Conservation (phyloP, 2,329 filamentous ascomycete genomes). For the Colletotrichum salicis region DNA sequence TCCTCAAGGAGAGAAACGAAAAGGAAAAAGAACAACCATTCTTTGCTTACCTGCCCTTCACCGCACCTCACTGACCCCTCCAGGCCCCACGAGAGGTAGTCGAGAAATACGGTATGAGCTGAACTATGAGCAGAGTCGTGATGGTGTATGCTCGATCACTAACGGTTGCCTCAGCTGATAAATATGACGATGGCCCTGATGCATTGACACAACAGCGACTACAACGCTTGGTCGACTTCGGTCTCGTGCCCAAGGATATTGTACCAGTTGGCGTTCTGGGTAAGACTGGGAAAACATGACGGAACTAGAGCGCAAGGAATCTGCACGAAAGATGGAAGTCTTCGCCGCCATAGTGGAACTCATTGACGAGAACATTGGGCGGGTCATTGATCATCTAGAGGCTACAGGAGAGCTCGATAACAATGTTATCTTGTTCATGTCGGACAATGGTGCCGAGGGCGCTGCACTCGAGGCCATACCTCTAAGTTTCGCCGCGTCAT, state of each 20-base stretch:
- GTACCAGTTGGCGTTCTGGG: slow-evolving; percentile 13
- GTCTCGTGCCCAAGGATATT: slow-evolving; percentile 48
- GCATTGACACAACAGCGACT: slow-evolving; percentile 56
- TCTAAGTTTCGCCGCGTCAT: neutral
- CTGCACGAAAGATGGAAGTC: slow-evolving; percentile 52
- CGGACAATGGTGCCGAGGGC: slow-evolving; percentile 56
- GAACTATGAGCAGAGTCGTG: neutral
- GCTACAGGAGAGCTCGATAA: slow-evolving; percentile 62
- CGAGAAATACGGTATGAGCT: slow-evolving; percentile 24
- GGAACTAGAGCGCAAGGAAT: slow-evolving; percentile 36
- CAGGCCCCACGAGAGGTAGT: slow-evolving; percentile 52
- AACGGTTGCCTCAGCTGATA: neutral
- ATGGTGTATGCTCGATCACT: neutral
- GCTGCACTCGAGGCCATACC: slow-evolving; percentile 31
- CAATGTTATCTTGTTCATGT: slow-evolving; percentile 65
- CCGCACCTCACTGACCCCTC: slow-evolving; percentile 64
- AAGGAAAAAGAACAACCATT: slow-evolving; percentile 51
- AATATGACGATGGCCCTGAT: slow-evolving; percentile 51
- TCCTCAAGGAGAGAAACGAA: slow-evolving; percentile 52
- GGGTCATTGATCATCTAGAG: slow-evolving; percentile 61
- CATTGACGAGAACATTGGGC: slow-evolving; percentile 64
- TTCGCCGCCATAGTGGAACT: slow-evolving; percentile 68
- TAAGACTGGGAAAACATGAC: slow-evolving; percentile 19
- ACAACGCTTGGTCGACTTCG: slow-evolving; percentile 53
- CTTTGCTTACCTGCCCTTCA: slow-evolving; percentile 62